Percentiles rank a stretch among this genome's conserved stretches.
These are phyloP conservation scores for Scolecobasidium constrictum DNA, from an alignment of 2,329 filamentous ascomycete species.

Conservation along the genomic window DNA sequence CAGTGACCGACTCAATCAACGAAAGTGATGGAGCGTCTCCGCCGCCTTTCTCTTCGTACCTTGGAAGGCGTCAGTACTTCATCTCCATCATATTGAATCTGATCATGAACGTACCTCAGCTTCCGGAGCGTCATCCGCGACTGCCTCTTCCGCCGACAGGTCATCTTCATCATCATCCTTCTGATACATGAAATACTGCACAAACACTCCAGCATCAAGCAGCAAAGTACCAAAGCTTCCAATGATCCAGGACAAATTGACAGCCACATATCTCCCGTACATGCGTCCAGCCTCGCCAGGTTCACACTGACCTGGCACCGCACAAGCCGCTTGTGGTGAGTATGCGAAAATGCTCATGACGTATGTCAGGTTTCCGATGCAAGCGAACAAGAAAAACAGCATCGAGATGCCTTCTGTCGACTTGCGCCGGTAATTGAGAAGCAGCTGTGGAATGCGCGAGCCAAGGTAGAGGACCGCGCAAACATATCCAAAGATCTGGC, in stretches of 20 bases:
- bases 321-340: slow-evolving; percentile 53
- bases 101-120: background rate
- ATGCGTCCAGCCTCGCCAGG: slow-evolving; percentile 53
- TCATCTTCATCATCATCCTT: slow-evolving; percentile 12
- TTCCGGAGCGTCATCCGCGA: background rate
- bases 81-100: background rate
- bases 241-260: slow-evolving; percentile 84
- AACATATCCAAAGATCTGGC: slow-evolving; percentile 88
- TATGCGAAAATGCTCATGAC: slow-evolving; percentile 87
- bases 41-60: background rate
- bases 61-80: background rate
- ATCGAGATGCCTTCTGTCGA: slow-evolving; percentile 88
- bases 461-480: slow-evolving; percentile 85
- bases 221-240: slow-evolving; percentile 82
- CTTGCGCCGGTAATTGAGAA: slow-evolving; percentile 86
- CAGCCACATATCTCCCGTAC: slow-evolving; percentile 73
- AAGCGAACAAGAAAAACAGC: slow-evolving; percentile 94
- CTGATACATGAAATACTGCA: slow-evolving; percentile 82
- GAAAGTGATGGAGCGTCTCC: background rate
- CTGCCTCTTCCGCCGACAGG: background rate
- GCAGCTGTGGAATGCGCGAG: slow-evolving; percentile 77
- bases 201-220: slow-evolving; percentile 77
- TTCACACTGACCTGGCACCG: slow-evolving; percentile 35
- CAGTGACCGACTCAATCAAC: too few species aligned
- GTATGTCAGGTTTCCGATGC: slow-evolving; percentile 88